phyloP scores from a whole-genome alignment of 2,329 filamentous ascomycete genomes.

The Alternaria sp. region DNA sequence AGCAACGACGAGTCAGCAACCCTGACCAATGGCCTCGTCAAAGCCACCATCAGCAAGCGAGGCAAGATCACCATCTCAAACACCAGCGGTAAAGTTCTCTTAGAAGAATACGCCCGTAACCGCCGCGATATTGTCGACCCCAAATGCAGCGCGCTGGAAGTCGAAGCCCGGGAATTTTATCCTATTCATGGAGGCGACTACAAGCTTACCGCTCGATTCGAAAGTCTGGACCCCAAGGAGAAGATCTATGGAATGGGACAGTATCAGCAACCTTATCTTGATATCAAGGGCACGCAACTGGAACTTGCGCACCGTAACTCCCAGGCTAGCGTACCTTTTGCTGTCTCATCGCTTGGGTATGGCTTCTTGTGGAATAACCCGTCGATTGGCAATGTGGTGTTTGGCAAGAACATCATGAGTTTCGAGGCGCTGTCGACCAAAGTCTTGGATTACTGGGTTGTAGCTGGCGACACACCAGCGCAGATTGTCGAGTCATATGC shows the following conservation, averaged over 20 bases:
- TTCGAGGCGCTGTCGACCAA: constrained; percentile 67
- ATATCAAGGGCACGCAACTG: constrained; percentile 67
- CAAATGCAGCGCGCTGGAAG: constrained; percentile 63
- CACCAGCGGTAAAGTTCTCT: constrained; percentile 52
- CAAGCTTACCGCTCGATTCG: constrained; percentile 65
- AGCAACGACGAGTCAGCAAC: constrained; percentile 40
- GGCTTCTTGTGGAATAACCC: constrained; percentile 73
- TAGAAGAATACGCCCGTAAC: constrained; percentile 62
- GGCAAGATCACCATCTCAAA: constrained; percentile 59
- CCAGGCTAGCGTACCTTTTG: constrained; percentile 69
- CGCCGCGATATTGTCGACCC: constrained; percentile 61
- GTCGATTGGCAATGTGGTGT: constrained; percentile 64
- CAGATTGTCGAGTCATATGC: constrained; percentile 65
- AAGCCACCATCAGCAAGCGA: constrained; percentile 53
- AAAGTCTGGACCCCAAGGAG: constrained; percentile 61
- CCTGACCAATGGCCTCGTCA: constrained; percentile 58
- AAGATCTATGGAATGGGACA: constrained; percentile 74
- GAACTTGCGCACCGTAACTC: constrained; percentile 72
- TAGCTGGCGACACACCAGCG: constrained; percentile 62
- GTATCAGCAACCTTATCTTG: constrained; percentile 69
- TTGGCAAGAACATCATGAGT: constrained; percentile 66
- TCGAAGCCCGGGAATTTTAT: constrained; percentile 65
- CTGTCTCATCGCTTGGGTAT: constrained; percentile 65
- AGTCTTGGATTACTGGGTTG: constrained; percentile 68
- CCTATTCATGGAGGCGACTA: constrained; percentile 61